A percentile compares a stretch with the other conserved stretches of the same genome.
phyloP scores from a whole-genome alignment of 352 stramenopile genomes.

The Hyaloperonospora brassicae region DNA sequence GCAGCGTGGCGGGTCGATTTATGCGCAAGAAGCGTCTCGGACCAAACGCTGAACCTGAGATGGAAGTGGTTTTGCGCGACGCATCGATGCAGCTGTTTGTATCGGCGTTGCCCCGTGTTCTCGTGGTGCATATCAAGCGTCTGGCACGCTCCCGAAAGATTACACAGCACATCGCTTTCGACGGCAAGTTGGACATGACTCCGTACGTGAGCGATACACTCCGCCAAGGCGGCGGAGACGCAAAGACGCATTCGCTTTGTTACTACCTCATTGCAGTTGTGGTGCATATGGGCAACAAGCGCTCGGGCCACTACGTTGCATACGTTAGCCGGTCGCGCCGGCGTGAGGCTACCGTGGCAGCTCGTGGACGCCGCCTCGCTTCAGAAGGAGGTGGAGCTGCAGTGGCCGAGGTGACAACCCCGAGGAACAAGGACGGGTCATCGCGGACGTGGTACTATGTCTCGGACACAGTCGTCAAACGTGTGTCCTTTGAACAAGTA shows the following conservation, averaged over 20 bases:
- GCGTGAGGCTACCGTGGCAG: constrained; percentile 20
- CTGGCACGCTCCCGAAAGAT: constrained; percentile 46
- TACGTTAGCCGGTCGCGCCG: constrained; percentile 55
- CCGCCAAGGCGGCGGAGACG: constrained; percentile 16
- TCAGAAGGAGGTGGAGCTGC: constrained; percentile 15
- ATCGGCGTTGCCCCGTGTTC: constrained; percentile 40
- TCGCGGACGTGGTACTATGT: constrained; percentile 57
- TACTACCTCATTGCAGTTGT: constrained; percentile 66
- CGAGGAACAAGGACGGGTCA: constrained; percentile 16
- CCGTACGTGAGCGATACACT: constrained; percentile 34
- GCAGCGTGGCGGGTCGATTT: constrained; percentile 19
- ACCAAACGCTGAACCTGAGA: constrained; percentile 23
- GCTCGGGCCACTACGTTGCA: constrained; percentile 58
- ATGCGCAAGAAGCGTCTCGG: constrained; percentile 25
- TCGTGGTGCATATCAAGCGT: constrained; percentile 68
- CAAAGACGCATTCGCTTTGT: constrained; percentile 22
- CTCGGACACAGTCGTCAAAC: constrained; percentile 58
- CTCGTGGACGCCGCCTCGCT: constrained; percentile 18
- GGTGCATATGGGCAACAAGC: constrained; percentile 66
- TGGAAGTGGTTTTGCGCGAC: constrained; percentile 33
- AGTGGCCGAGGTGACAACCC: constrained; percentile 4
- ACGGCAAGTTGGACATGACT: constrained; percentile 44
- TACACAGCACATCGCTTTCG: constrained; percentile 58
- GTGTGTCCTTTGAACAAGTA: constrained; percentile 53
- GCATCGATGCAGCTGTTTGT: constrained; percentile 50